A percentile compares a stretch with the other conserved stretches of the same genome.
Evolutionary conservation across 2,329 filamentous ascomycete genomes (phyloP).

Genomic region (Leptographium flavum): DNA sequence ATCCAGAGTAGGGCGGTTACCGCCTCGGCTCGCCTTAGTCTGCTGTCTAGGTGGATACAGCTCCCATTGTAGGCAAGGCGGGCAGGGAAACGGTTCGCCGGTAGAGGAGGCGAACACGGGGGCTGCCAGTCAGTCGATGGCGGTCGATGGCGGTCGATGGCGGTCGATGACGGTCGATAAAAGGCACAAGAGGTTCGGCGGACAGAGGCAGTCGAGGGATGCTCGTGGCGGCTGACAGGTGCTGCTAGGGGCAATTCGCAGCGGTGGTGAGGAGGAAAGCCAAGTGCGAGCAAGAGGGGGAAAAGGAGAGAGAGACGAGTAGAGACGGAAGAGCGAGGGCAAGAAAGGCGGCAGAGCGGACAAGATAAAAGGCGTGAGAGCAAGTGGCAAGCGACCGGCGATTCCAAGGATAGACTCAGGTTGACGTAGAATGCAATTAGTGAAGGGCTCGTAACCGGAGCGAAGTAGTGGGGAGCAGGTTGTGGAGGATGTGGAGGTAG

Average conservation of each 20-base stretch:
- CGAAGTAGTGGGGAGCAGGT: neutral
- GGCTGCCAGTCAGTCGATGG: too few relatives aligned
- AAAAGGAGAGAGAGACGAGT: neutral
- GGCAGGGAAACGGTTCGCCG: neutral
- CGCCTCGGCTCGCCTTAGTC: neutral
- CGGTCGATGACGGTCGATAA: too few relatives aligned
- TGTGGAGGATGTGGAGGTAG: constrained; percentile 2
- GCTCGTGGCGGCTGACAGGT: neutral
- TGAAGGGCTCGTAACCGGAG: constrained; percentile 1
- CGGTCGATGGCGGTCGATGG: too few relatives aligned
- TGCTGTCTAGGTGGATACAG: neutral
- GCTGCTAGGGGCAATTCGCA: neutral
- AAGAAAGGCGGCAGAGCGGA: neutral
- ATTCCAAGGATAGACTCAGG: neutral
- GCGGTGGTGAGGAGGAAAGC: neutral
- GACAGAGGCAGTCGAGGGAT: too few relatives aligned
- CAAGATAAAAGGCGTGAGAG: neutral
- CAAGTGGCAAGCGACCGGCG: neutral
- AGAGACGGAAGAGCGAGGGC: neutral
- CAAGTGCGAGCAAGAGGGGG: neutral
- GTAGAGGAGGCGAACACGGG: neutral
- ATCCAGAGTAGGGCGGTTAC: neutral
- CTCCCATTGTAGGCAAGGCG: neutral
- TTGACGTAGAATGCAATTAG: constrained; percentile 1
- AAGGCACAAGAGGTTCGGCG: too few relatives aligned